Evolutionary conservation across 495 filamentous ascomycete genomes (phyloP).

Genomic region (Hyaloscypha bicolor): DNA sequence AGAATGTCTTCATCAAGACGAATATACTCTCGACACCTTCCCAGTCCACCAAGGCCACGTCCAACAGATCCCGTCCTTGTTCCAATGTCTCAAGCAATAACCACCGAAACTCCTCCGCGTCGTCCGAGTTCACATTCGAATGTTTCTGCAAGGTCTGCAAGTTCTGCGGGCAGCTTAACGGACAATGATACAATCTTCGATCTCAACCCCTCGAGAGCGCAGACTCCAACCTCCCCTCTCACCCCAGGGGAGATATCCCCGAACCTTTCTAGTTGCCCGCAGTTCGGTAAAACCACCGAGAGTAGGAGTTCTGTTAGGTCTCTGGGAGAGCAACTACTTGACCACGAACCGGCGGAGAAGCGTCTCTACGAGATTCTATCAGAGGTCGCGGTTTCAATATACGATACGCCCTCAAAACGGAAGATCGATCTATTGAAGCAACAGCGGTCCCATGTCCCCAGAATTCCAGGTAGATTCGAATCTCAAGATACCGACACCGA

Average conservation of each 20-base stretch:
- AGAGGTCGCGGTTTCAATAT: neutral
- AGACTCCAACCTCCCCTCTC: neutral
- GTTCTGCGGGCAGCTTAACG: neutral
- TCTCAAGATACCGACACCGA: neutral
- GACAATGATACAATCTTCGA: neutral
- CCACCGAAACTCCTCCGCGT: neutral
- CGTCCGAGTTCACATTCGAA: neutral
- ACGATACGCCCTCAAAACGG: neutral
- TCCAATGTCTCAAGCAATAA: no score
- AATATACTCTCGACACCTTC: neutral
- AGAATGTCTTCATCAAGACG: neutral
- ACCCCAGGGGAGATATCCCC: neutral
- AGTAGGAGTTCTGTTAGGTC: neutral
- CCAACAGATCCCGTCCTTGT: neutral
- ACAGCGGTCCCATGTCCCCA: neutral
- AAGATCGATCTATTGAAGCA: neutral
- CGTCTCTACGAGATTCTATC: neutral
- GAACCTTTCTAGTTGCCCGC: neutral
- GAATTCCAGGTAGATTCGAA: neutral
- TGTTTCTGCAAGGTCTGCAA: neutral
- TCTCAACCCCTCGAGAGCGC: neutral
- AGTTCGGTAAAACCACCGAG: neutral
- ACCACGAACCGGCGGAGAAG: no score
- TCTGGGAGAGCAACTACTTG: neutral
- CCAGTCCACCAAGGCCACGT: neutral